Evolutionary conservation across 1,284 basidiomycete genomes (phyloP).

Genomic region (Cutaneotrichosporon sp.): DNA sequence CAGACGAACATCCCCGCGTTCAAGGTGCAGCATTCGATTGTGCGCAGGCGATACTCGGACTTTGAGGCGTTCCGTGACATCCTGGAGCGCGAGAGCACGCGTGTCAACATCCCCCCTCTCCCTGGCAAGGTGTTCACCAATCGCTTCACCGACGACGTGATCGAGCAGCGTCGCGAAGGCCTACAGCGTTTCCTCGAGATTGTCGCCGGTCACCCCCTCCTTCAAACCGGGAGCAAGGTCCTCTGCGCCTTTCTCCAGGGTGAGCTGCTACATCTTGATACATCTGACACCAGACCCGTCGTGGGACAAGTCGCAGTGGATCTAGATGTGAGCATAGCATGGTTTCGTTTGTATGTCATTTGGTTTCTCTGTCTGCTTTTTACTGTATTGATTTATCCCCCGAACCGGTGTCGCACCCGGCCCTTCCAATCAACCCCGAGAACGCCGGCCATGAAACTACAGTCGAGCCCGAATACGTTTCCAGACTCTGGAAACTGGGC

Average conservation of each 20-base stretch:
- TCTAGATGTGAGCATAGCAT: slow-evolving; percentile 29
- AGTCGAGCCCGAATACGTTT: slow-evolving; percentile 41
- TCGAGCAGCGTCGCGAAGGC: slow-evolving; percentile 86
- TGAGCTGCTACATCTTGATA: slow-evolving; percentile 35
- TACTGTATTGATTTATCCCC: slow-evolving; percentile 10
- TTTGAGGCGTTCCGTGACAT: slow-evolving; percentile 99
- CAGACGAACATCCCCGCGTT: slow-evolving; percentile 99
- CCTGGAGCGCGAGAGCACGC: slow-evolving; percentile 91
- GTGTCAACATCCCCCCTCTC: slow-evolving; percentile 94
- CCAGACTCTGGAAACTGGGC: slow-evolving; percentile 35
- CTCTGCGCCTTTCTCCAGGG: slow-evolving; percentile 90
- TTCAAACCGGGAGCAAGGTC: slow-evolving; percentile 97
- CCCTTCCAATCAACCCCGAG: slow-evolving; percentile 35
- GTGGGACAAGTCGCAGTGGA: slow-evolving; percentile 52
- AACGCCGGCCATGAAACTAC: slow-evolving; percentile 30
- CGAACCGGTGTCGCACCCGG: slow-evolving; percentile 29
- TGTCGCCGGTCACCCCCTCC: slow-evolving; percentile 92
- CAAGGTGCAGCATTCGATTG: slow-evolving; percentile 90
- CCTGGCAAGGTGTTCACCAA: slow-evolving; percentile 95
- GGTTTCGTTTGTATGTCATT: slow-evolving; percentile 20
- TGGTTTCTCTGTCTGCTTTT: slow-evolving; percentile 9
- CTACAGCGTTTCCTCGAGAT: slow-evolving; percentile 93
- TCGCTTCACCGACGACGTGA: slow-evolving; percentile 96
- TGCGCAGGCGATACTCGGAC: slow-evolving; percentile 93
- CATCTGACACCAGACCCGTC: slow-evolving; percentile 38